Evolutionary conservation across 2,329 filamentous ascomycete genomes (phyloP).

Genomic region (Claviceps africana): DNA sequence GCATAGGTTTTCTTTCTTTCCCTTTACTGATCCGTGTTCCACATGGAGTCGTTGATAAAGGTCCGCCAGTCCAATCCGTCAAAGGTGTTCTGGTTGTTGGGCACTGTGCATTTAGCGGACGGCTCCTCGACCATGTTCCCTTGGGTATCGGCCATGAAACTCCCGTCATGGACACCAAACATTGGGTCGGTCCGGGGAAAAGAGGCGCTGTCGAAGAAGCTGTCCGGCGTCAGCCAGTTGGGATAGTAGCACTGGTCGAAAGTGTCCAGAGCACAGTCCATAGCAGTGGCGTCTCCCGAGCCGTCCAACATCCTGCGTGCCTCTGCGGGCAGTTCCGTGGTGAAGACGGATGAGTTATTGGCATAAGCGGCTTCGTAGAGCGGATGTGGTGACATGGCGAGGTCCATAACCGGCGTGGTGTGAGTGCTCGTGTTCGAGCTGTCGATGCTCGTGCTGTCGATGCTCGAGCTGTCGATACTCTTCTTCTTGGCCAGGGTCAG

Average conservation of each 20-base stretch:
- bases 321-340: constrained; percentile 27
- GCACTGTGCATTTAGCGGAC: constrained; percentile 3
- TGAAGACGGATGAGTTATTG: constrained; percentile 23
- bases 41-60: constrained; percentile 18
- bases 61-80: constrained; percentile 17
- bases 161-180: constrained; percentile 3
- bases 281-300: constrained; percentile 16
- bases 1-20: no score
- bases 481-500: background rate
- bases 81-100: background rate
- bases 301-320: constrained; percentile 26
- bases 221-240: background rate
- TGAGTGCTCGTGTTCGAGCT: background rate
- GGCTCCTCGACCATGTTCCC: background rate
- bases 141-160: background rate
- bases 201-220: background rate
- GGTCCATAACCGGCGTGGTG: background rate
- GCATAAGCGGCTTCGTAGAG: constrained; percentile 7
- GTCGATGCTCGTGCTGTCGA: no score
- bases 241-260: constrained; percentile 5
- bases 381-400: constrained; percentile 10
- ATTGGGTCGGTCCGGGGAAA: constrained; percentile 1
- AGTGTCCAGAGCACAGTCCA: constrained; percentile 7
- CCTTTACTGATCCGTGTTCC: constrained; percentile 19
- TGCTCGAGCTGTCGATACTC: background rate